Base-by-base conservation (phyloP, 129 eudicot species). In the Heracleum sosnowskyi region DNA sequence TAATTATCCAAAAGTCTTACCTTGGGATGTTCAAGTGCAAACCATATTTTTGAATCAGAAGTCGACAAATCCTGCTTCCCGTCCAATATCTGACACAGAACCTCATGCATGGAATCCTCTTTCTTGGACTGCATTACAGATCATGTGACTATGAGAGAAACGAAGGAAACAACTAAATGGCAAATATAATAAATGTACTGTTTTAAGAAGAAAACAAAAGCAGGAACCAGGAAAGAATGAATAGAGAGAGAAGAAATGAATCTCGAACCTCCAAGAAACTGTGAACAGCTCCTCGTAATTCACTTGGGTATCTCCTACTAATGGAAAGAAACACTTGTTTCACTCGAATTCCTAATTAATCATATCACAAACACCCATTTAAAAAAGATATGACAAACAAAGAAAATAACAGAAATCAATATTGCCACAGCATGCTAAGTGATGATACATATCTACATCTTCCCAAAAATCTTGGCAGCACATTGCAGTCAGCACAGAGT, bases 21-120 rank as follows among this genome's bases (percentile, higher is more conserved):
- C 97, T 89, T 89, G 17, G 97, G 91, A 82, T 91, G 96, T 83
- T 94, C 96, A 70, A 94, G 87, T 26, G 89, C 96, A 84, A 94
- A 91, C 95, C 94, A 87, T 55, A 88, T 77, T 79, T 87, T 94
- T 74, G 92, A 84, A 82, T 91, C 89, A 34, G 89, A 84, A 51
- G 78, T 71, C 60, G 91, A 83, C n/a, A 82, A 75, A 31, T 83
- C 89, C 82, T 82, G 63, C 45, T 83, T 83, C 73, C 90, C 93
- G 81, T 88, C 92, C 44, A 94, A 79, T 78, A 85, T 82, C 85
- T 80, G 86, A 78, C 90, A 88, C 45, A 94, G 82, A 16, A 90
- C 79, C 39, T 94, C 93, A 84, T 85, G 80, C 73, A 82, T 77
- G 49, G 86, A 78, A 69, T 49, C 79, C 64, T 88, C 91, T 77